Evolutionary conservation across 305 asterid species (phyloP).

Genomic region (Fraxinus sp.): DNA sequence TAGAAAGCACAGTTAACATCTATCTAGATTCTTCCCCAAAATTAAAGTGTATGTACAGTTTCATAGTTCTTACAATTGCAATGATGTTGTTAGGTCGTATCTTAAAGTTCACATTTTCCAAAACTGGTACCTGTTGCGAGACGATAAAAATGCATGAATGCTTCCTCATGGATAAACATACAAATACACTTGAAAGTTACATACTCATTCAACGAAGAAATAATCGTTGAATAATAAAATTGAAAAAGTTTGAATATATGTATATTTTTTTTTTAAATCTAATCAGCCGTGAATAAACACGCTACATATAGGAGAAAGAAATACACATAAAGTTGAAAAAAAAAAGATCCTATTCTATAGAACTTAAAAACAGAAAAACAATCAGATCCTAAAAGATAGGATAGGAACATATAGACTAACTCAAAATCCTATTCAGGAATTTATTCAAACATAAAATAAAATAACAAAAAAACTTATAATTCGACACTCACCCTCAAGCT

Average conservation of each 20-base stretch:
- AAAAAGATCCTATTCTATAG: background rate
- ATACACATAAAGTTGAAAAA: background rate
- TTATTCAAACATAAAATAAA: no score
- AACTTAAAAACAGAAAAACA: no score
- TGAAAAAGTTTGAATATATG: background rate
- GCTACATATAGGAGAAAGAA: background rate
- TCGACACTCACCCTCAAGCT: background rate
- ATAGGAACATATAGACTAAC: background rate
- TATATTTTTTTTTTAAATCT: no score
- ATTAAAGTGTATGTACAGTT: background rate
- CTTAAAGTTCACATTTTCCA: slow-evolving; percentile 45
- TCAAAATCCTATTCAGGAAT: background rate
- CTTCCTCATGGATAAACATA: background rate
- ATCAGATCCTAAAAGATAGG: background rate
- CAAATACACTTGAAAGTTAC: background rate
- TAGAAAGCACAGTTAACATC: slow-evolving; percentile 18
- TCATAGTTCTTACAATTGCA: slow-evolving; percentile 40
- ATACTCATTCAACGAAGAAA: background rate
- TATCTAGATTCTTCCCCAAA: slow-evolving; percentile 16
- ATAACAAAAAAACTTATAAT: background rate
- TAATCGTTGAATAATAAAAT: background rate
- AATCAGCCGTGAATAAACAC: background rate
- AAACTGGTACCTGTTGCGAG: slow-evolving; percentile 41
- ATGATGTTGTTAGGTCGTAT: slow-evolving; percentile 44
- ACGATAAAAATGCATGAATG: slow-evolving; percentile 10